phyloP scores from a whole-genome alignment of 176 grass and related monocot species.

The Carex cristatella region DNA sequence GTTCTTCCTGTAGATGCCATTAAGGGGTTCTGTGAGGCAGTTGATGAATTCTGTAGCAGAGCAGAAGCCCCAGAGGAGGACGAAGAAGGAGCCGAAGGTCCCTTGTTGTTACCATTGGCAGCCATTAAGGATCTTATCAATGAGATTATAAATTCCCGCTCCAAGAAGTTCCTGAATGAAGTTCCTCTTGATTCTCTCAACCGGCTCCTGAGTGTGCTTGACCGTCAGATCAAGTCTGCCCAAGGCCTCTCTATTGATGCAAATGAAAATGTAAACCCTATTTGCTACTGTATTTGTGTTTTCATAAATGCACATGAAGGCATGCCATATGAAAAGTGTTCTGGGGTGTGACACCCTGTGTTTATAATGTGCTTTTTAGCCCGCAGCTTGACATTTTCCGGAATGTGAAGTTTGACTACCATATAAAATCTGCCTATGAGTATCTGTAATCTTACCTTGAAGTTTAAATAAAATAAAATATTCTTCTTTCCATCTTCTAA shows the following conservation, averaged over 20 bases:
- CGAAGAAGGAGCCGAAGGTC: constrained; percentile 54
- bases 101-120: constrained; percentile 53
- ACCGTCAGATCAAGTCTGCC: constrained; percentile 78
- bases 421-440: background rate
- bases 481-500: background rate
- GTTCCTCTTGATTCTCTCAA: constrained; percentile 74
- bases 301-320: background rate
- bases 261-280: constrained; percentile 71
- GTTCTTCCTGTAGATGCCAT: constrained; percentile 45
- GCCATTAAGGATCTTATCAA: constrained; percentile 79
- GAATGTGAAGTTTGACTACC: background rate
- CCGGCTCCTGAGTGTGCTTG: constrained; percentile 74
- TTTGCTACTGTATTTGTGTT: background rate
- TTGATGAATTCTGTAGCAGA: constrained; percentile 85
- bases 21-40: constrained; percentile 65
- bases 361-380: constrained; percentile 3
- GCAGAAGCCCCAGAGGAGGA: constrained; percentile 64
- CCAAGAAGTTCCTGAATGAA: constrained; percentile 66
- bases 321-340: background rate
- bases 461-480: background rate
- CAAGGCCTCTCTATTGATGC: constrained; percentile 81
- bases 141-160: constrained; percentile 64
- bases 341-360: too few relatives aligned
- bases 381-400: background rate
- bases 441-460: background rate